phyloP scores from a whole-genome alignment of 495 filamentous ascomycete genomes.

The Podospora anserina region DNA sequence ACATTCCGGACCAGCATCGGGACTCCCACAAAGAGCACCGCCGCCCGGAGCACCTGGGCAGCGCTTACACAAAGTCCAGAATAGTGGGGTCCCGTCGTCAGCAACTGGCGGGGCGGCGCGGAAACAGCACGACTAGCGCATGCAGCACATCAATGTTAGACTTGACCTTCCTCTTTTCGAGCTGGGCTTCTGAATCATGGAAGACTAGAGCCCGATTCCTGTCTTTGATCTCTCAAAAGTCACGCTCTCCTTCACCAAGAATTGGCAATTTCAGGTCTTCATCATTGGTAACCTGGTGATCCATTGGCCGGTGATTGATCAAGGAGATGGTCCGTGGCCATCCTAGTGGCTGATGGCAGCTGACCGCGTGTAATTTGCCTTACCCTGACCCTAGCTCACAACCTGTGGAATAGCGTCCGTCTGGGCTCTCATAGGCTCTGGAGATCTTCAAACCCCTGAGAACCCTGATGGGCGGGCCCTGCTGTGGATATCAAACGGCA shows the following conservation, averaged over 20 bases:
- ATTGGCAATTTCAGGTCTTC: not conserved
- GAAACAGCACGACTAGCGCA: not conserved
- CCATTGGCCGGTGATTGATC: not conserved
- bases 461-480: not conserved
- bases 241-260: not conserved
- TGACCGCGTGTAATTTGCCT: not conserved
- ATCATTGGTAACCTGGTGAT: not conserved
- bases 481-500: not conserved
- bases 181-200: not conserved
- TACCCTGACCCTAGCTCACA: not conserved
- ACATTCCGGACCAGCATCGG: not conserved
- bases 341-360: not conserved
- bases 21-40: not conserved
- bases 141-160: not conserved
- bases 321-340: not conserved
- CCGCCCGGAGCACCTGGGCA: not conserved
- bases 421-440: not conserved
- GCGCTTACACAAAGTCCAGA: not conserved
- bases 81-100: not conserved
- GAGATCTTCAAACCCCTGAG: not conserved
- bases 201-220: not conserved
- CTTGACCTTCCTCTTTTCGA: not conserved
- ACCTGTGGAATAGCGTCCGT: too few species aligned
- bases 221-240: not conserved
- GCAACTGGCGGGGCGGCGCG: not conserved